Base-by-base conservation (phyloP, 1,284 basidiomycete genomes). In the Rhodotorula mucilaginosa region DNA sequence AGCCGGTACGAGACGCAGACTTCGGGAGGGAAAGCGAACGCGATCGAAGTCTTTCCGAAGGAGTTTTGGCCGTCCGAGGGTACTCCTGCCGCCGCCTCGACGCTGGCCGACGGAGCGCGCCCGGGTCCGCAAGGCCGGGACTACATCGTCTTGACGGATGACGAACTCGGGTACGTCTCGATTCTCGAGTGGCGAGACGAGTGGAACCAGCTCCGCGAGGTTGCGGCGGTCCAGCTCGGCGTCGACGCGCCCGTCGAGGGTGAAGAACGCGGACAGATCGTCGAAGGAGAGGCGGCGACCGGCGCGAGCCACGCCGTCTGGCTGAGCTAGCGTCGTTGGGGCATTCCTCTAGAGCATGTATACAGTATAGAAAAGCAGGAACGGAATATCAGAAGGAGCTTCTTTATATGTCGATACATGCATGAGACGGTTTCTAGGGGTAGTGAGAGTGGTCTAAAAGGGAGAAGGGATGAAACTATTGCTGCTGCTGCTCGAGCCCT, bases 1-100 rank as follows among this genome's bases (percentile, higher is more conserved):
- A 64, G 61, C 23, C 60, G 71, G 26, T 79, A 76, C 76, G 75
- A 81, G 71, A 81, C 81, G 12, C 70, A 75, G 21, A 82, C 80
- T 3, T 77, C 75, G 16, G 81, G 81, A 13, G 81, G 81, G 0
- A 82, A 81, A 79, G 81, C 81, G 3, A 82, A 82, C 68, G 81
- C 81, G 4, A 79, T 82, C 59, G 79, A 81, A 62, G 77, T 80
- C 1, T 80, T 80, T 58, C 81, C 81, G 26, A 15, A 12, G 15
- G 29, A 29, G 26, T 74, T 71, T 49, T 54, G 71, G 5, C 67
- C 57, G 13, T 7, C 46, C 49, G 19, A 77, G 10, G 16, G 15
- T 26, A 5, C 12, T 21, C 1, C 23, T 34, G 31, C 10, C 8
- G 57, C 19, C 5, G 57, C 26, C 26, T 26, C 52, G 61, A 47